These are phyloP conservation scores for Pyricularia sp. DNA, from an alignment of 2,329 filamentous ascomycete species.

Conservation along the genomic window DNA sequence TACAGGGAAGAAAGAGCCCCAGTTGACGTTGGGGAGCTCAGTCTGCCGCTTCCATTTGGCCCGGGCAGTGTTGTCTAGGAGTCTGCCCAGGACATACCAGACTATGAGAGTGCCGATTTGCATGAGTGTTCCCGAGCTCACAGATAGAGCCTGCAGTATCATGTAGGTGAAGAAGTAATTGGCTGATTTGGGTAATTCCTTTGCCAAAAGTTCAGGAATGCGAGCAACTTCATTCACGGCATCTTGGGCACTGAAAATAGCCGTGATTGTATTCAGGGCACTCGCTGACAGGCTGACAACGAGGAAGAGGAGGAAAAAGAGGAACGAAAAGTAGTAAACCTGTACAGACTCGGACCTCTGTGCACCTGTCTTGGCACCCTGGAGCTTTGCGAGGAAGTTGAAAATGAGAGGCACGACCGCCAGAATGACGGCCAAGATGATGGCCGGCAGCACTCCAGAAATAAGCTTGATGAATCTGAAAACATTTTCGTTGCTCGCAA, in stretches of 20 bases:
- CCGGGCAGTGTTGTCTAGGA: slow-evolving; percentile 72
- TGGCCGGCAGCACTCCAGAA: slow-evolving; percentile 77
- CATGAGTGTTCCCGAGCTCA: slow-evolving; percentile 79
- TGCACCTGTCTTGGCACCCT: slow-evolving; percentile 76
- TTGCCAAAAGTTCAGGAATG: slow-evolving; percentile 63
- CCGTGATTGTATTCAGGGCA: slow-evolving; percentile 40
- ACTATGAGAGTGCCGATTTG: slow-evolving; percentile 71
- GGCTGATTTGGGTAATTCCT: slow-evolving; percentile 73
- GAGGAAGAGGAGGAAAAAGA: slow-evolving; percentile 92
- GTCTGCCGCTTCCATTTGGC: slow-evolving; percentile 85
- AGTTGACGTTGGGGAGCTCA: slow-evolving; percentile 65
- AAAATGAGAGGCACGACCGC: slow-evolving; percentile 75
- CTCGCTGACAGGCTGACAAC: slow-evolving; percentile 79
- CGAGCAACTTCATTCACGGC: slow-evolving; percentile 48
- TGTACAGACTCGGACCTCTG: slow-evolving; percentile 77
- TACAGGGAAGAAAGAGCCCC: slow-evolving; percentile 91
- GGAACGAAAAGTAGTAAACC: slow-evolving; percentile 83
- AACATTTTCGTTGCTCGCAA: slow-evolving; percentile 39
- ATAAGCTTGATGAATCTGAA: slow-evolving; percentile 55
- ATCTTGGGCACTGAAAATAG: slow-evolving; percentile 34
- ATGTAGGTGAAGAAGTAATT: slow-evolving; percentile 99
- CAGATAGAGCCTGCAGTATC: slow-evolving; percentile 85
- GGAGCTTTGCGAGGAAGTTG: slow-evolving; percentile 58
- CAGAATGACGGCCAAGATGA: slow-evolving; percentile 68
- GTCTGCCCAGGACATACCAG: slow-evolving; percentile 73